These are phyloP conservation scores for Leucaena leucocephala DNA, from an alignment of 306 rosid genomes.

Conservation along the genomic window DNA sequence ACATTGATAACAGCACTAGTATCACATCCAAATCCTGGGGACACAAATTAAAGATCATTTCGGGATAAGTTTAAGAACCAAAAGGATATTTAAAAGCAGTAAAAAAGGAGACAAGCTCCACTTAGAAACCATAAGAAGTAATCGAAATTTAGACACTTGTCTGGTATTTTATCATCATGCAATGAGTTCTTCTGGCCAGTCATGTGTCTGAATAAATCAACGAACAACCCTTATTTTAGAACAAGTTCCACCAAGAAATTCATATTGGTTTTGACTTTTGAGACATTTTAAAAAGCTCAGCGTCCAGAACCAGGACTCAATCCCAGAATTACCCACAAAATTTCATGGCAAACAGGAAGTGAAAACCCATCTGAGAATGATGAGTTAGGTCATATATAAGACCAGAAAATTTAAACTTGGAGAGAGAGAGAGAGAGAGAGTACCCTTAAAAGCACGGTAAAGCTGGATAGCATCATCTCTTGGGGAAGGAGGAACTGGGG, in stretches of 20 bases:
- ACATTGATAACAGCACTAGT: conserved; percentile 64
- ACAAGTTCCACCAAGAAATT: neutral
- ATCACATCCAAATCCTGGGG: conserved; percentile 77
- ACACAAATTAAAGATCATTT: neutral
- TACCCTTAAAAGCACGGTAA: conserved; percentile 84
- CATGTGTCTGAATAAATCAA: neutral
- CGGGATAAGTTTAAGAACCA: neutral
- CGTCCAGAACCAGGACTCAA: neutral
- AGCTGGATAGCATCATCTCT: conserved; percentile 75
- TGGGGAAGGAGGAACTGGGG: conserved; percentile 63
- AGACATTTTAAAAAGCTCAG: conserved; percentile 8
- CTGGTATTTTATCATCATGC: neutral
- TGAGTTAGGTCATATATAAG: too few relatives aligned
- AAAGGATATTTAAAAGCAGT: too few relatives aligned
- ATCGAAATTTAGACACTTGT: neutral
- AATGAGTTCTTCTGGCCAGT: neutral
- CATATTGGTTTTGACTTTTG: neutral
- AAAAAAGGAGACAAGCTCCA: neutral
- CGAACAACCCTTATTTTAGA: too few relatives aligned
- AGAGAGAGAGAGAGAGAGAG: neutral
- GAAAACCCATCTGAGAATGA: neutral
- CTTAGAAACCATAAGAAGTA: too few relatives aligned
- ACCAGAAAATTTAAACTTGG: too few relatives aligned
- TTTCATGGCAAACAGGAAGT: neutral
- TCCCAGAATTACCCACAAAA: neutral